Evolutionary conservation across 176 grass and related monocot genomes (phyloP), one percentile per base, ranked within the genome.

Genomic region (Carex pumila): DNA sequence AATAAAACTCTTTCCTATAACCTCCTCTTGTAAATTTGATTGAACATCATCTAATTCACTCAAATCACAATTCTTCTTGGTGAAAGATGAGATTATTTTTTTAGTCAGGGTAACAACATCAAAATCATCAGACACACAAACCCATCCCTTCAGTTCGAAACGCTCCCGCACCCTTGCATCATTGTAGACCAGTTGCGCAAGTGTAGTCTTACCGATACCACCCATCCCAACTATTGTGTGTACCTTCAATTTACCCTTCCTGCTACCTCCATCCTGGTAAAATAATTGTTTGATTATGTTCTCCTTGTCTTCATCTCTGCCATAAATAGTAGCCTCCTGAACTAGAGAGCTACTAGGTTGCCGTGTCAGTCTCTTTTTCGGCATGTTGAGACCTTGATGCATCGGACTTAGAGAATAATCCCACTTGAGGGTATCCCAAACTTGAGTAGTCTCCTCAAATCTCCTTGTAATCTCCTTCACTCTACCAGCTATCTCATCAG

Each of bases 41-140:
- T 84, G 82, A 74, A 84, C 55, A 58, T 84, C 50, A 74, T 84
- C 82, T 30, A 84, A 59, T 56, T 84, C 68, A 18, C 29, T 61
- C 7, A 61, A 71, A 39, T 74, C 82, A 41, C 68, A 70, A 68
- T 21, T 84, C 18, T 58, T 49, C 10, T 74, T 73, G 10, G 82
- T 70, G 8, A 84, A 71, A 58, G 82, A 22, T 68, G 10, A 30
- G 53, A 84, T 70, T 59, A 84, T 84, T 37, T 84, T 74, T 56
- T 45, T 56, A 50, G 66, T 71, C 34, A 84, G 32, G 52, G 11
- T 12, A 11, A 71, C 30, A 14, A 84, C 66, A 84, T 67, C 62
- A 74, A 84, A 84, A 74, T 84, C 65, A 41, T 84, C 82, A 14
- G 82, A 84, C 43, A 84, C 66, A 60, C 64, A 84, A 60, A 84